Conservation (phyloP, 179 eudicot species). For the Corrigiola litoralis region DNA sequence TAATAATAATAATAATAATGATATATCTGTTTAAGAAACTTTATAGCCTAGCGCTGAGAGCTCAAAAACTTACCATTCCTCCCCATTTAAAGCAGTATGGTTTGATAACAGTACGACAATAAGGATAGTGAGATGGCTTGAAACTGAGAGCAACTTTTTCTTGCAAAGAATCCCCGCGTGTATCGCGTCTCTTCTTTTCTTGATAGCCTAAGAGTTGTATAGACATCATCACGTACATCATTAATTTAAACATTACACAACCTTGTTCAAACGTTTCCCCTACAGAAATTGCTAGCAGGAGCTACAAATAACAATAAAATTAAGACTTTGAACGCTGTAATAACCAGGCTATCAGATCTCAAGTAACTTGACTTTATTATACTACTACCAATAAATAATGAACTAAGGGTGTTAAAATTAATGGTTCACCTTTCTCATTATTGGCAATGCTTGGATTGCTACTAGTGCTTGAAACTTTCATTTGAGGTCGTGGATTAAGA, state of each 20-base stretch:
- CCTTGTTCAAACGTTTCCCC: neutral
- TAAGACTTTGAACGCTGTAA: too few species aligned
- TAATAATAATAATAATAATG: too few species aligned
- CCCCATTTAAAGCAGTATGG: neutral
- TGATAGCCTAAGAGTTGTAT: neutral
- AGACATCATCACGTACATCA: neutral
- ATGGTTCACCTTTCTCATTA: neutral
- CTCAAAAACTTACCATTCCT: slow-evolving; percentile 8
- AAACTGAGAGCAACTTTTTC: neutral
- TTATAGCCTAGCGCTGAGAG: neutral
- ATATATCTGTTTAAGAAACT: too few species aligned
- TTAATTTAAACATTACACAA: neutral
- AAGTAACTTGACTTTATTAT: too few species aligned
- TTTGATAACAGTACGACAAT: neutral
- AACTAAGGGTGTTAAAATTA: too few species aligned
- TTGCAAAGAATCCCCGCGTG: neutral
- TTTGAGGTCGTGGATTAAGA: too few species aligned
- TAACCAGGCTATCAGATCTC: too few species aligned
- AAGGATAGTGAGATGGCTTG: slow-evolving; percentile 14
- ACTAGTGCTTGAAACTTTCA: neutral
- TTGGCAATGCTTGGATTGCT: neutral
- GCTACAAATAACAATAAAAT: too few species aligned
- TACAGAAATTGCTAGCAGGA: too few species aligned
- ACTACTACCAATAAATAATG: too few species aligned
- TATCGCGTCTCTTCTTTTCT: too few species aligned